Conservation (phyloP, 495 filamentous ascomycete species). For the Neurospora cerealis region DNA sequence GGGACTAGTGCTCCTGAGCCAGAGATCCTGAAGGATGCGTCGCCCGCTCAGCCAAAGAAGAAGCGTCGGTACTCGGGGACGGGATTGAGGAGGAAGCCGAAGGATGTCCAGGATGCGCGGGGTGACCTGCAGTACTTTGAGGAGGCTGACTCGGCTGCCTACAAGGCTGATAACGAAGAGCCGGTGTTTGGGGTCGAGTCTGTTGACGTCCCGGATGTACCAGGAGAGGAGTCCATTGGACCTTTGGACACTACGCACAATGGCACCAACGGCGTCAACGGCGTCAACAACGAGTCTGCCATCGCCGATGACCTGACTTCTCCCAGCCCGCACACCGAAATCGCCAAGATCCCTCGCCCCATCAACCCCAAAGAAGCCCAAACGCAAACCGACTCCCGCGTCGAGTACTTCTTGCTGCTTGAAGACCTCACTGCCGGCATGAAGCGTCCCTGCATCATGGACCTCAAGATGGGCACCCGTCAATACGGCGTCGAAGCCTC, state of each 20-base stretch:
- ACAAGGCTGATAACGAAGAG: slow-evolving; percentile 64
- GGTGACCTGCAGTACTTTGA: slow-evolving; percentile 76
- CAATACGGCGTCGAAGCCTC: slow-evolving; percentile 94
- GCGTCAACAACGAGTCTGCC: neutral
- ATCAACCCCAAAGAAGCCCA: slow-evolving; percentile 76
- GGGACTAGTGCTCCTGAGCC: slow-evolving; percentile 48
- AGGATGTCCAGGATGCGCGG: slow-evolving; percentile 49
- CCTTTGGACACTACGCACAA: neutral
- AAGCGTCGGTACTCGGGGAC: slow-evolving; percentile 71
- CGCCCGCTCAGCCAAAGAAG: slow-evolving; percentile 24
- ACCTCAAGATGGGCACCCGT: slow-evolving; percentile 98
- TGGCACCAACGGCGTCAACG: neutral
- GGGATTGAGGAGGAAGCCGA: slow-evolving; percentile 58
- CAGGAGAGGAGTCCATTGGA: neutral
- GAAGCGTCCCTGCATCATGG: slow-evolving; percentile 90
- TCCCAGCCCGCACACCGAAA: slow-evolving; percentile 12
- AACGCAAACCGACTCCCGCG: slow-evolving; percentile 48
- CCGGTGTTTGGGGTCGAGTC: neutral
- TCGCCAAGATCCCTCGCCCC: slow-evolving; percentile 32
- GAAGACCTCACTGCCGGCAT: slow-evolving; percentile 96
- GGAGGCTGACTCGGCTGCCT: slow-evolving; percentile 64
- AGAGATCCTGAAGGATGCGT: slow-evolving; percentile 31
- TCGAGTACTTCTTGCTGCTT: slow-evolving; percentile 88
- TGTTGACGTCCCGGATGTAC: neutral
- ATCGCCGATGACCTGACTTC: neutral